Conservation (phyloP, 331 rosid species). For the Saraca asoca region DNA sequence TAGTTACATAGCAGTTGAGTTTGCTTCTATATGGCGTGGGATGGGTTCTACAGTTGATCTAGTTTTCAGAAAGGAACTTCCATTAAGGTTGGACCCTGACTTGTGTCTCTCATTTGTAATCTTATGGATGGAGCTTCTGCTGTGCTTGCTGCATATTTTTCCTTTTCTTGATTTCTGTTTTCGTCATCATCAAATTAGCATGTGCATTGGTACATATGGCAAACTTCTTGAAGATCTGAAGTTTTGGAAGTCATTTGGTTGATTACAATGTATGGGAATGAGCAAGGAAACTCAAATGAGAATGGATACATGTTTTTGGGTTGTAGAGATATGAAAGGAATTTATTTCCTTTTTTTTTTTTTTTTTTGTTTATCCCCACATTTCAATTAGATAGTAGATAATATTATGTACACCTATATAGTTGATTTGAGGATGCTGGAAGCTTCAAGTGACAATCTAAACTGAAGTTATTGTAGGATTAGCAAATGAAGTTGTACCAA, state of each 20-base stretch:
- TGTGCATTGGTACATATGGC: background rate
- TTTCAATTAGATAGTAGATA: too few relatives aligned
- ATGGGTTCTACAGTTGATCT: constrained; percentile 84
- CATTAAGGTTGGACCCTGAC: constrained; percentile 63
- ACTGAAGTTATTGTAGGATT: background rate
- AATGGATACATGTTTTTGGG: background rate
- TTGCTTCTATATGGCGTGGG: constrained; percentile 98
- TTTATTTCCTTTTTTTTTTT: too few relatives aligned
- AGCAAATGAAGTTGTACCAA: background rate
- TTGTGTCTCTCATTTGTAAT: constrained; percentile 14
- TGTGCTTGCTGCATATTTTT: too few relatives aligned
- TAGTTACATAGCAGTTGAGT: constrained; percentile 95
- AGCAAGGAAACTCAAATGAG: background rate
- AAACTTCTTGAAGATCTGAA: background rate
- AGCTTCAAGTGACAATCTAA: background rate
- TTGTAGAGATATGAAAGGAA: constrained; percentile 4
- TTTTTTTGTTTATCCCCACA: too few relatives aligned
- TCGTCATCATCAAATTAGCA: too few relatives aligned
- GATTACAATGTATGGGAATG: background rate
- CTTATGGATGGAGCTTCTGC: constrained; percentile 7
- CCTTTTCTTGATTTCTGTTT: too few relatives aligned
- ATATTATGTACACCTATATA: too few relatives aligned
- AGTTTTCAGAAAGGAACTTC: constrained; percentile 91
- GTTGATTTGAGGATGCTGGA: background rate
- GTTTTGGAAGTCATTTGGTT: too few relatives aligned